Percentiles rank a stretch among this genome's conserved stretches.
Conservation (phyloP, 768 basidiomycete genomes). For the Termitomyces bulborhizus region DNA sequence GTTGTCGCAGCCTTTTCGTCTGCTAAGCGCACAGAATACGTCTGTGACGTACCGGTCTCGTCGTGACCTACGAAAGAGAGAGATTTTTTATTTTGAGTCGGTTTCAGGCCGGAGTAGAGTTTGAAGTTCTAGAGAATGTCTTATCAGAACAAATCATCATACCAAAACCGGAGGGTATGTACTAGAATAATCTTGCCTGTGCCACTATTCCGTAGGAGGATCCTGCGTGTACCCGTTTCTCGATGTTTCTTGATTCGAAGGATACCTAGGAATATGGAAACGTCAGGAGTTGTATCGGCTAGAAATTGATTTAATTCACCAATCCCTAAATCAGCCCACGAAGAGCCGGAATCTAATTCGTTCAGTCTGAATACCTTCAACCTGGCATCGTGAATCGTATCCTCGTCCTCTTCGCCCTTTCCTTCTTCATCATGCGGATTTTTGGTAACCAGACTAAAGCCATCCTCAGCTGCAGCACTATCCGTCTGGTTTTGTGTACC, state of each 20-base stretch:
- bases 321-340: conserved; percentile 64
- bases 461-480: conserved; percentile 17
- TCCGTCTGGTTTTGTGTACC: conserved; percentile 10
- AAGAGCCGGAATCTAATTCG: conserved; percentile 28
- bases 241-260: conserved; percentile 73
- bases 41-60: conserved; percentile 40
- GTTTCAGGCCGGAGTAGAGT: conserved; percentile 52
- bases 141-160: conserved; percentile 1
- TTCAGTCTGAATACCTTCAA: conserved; percentile 59
- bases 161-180: conserved; percentile 21
- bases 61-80: conserved; percentile 71
- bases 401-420: conserved; percentile 78
- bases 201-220: conserved; percentile 65
- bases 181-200: conserved; percentile 76
- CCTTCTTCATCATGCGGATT: conserved; percentile 63
- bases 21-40: conserved; percentile 58
- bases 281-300: background rate
- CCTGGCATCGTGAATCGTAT: conserved; percentile 51
- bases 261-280: conserved; percentile 38
- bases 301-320: conserved; percentile 37
- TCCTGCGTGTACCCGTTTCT: conserved; percentile 46
- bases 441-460: conserved; percentile 17
- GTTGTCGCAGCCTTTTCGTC: conserved; percentile 51
- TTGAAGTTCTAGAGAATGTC: conserved; percentile 60
- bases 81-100: conserved; percentile 42